phyloP scores from a whole-genome alignment of 306 rosid species.

The Begonia loranthoides region DNA sequence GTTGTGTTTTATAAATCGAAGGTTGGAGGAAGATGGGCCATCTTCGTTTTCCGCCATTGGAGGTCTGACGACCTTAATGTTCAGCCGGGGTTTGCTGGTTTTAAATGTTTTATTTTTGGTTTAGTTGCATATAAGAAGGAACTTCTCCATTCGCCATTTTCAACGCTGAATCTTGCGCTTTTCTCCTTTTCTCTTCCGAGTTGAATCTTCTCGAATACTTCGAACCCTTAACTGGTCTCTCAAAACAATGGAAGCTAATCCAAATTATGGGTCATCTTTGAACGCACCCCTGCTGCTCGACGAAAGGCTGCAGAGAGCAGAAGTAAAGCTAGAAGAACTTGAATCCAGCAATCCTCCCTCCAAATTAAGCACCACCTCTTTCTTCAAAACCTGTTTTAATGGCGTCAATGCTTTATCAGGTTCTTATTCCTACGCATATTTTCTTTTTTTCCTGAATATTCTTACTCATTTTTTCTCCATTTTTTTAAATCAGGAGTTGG shows the following conservation, averaged over 20 bases:
- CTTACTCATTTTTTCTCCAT: background rate
- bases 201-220: too few relatives aligned
- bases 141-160: too few relatives aligned
- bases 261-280: conserved; percentile 4
- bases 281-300: conserved; percentile 17
- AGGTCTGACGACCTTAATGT: too few relatives aligned
- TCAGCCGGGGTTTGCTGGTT: too few relatives aligned
- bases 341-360: conserved; percentile 2
- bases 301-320: conserved; percentile 7
- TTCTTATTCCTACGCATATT: background rate
- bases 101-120: too few relatives aligned
- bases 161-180: too few relatives aligned
- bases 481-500: conserved; percentile 49
- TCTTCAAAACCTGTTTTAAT: conserved; percentile 25
- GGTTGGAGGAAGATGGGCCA: too few relatives aligned
- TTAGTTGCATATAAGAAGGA: too few relatives aligned
- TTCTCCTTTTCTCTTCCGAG: too few relatives aligned
- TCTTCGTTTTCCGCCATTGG: too few relatives aligned
- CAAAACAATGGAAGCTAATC: background rate
- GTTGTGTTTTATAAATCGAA: too few relatives aligned
- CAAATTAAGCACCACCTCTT: conserved; percentile 11
- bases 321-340: conserved; percentile 11
- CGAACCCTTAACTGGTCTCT: too few relatives aligned
- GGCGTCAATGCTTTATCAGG: conserved; percentile 33
- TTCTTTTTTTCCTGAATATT: background rate